Conservation (phyloP, 345 rosid species). For the Pugionium cornutum region DNA sequence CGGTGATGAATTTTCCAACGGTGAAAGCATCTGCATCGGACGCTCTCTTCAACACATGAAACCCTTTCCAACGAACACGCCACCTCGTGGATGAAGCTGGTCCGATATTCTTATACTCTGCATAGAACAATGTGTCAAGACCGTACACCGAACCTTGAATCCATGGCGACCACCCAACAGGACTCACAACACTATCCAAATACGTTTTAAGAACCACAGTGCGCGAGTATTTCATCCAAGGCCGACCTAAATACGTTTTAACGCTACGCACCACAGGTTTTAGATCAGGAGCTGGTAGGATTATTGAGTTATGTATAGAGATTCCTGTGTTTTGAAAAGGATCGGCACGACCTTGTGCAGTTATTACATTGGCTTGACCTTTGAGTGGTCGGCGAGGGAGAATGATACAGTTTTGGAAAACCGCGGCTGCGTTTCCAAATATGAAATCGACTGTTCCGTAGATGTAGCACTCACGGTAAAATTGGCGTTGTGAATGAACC, state of each 20-base stretch:
- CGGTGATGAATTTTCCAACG: conserved; percentile 51
- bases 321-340: conserved; percentile 92
- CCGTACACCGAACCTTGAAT: conserved; percentile 47
- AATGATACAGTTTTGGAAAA: conserved; percentile 77
- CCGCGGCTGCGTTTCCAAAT: conserved; percentile 82
- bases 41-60: conserved; percentile 54
- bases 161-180: conserved; percentile 86
- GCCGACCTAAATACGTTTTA: conserved; percentile 72
- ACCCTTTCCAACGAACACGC: conserved; percentile 75
- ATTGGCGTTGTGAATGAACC: conserved; percentile 81
- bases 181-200: conserved; percentile 61
- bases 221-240: conserved; percentile 75
- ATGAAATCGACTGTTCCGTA: conserved; percentile 92
- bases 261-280: conserved; percentile 53
- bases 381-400: conserved; percentile 66
- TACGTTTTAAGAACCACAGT: conserved; percentile 64
- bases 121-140: conserved; percentile 61
- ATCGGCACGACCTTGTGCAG: conserved; percentile 85
- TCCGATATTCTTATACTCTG: conserved; percentile 68
- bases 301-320: conserved; percentile 69
- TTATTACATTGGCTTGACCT: conserved; percentile 59
- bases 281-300: conserved; percentile 73
- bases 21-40: conserved; percentile 54
- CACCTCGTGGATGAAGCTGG: conserved; percentile 56
- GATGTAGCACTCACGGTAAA: conserved; percentile 75